Conservation (phyloP, 2,329 filamentous ascomycete species). For the Taxawa tesnikishii region DNA sequence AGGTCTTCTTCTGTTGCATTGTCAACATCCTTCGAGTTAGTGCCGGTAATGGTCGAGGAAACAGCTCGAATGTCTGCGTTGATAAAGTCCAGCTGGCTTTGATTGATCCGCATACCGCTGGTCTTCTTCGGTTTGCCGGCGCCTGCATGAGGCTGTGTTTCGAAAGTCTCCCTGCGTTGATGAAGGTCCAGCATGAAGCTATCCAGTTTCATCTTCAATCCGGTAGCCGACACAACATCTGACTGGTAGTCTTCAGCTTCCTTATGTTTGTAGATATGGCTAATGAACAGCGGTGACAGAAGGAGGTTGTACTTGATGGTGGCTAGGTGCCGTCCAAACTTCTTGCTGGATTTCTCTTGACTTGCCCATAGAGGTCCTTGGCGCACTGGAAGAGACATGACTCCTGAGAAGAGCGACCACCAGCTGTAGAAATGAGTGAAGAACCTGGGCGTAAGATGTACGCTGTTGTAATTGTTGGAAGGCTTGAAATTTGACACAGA, state of each 20-base stretch:
- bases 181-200: slow-evolving; percentile 97
- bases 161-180: slow-evolving; percentile 83
- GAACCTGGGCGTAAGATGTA: slow-evolving; percentile 88
- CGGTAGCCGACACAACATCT: slow-evolving; percentile 74
- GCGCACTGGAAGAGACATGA: slow-evolving; percentile 86
- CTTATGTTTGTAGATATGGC: slow-evolving; percentile 97
- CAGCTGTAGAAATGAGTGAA: slow-evolving; percentile 97
- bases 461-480: slow-evolving; percentile 88
- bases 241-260: slow-evolving; percentile 78
- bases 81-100: slow-evolving; percentile 83
- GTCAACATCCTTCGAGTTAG: slow-evolving; percentile 63
- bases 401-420: slow-evolving; percentile 94
- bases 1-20: slow-evolving; percentile 50
- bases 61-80: slow-evolving; percentile 87
- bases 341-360: slow-evolving; percentile 93
- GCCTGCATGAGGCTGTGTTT: slow-evolving; percentile 52
- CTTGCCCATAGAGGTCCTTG: slow-evolving; percentile 88
- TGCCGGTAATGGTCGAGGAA: slow-evolving; percentile 77
- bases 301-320: slow-evolving; percentile 97
- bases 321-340: slow-evolving; percentile 92
- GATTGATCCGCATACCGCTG: slow-evolving; percentile 89
- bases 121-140: slow-evolving; percentile 66
- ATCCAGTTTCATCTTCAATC: slow-evolving; percentile 90
- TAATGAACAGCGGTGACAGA: slow-evolving; percentile 83
- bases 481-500: slow-evolving; percentile 58